Evolutionary conservation across 129 eudicot species (phyloP).

Genomic region (Apium graveolens): DNA sequence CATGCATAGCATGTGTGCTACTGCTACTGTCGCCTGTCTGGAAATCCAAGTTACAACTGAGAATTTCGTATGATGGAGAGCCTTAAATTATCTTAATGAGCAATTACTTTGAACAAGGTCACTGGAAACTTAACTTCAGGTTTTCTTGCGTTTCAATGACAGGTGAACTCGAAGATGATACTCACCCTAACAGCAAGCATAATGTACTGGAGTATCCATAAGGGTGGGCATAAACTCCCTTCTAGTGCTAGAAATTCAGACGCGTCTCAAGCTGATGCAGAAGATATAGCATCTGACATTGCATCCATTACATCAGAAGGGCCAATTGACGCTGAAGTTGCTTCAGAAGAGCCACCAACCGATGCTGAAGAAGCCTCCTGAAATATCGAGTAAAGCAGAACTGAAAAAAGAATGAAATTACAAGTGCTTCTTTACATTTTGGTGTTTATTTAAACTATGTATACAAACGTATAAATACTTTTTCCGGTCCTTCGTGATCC

Average conservation of each 20-base stretch:
- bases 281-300: no score
- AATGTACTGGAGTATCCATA: slow-evolving; percentile 86
- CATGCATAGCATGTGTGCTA: neutral
- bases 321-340: neutral
- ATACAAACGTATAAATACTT: neutral
- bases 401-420: slow-evolving; percentile 16
- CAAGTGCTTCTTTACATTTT: neutral
- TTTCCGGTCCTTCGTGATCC: neutral
- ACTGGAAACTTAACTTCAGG: neutral
- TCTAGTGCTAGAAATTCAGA: slow-evolving; percentile 27
- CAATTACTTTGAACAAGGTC: neutral
- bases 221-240: slow-evolving; percentile 20
- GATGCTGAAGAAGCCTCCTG: slow-evolving; percentile 8
- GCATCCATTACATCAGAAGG: neutral
- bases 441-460: neutral
- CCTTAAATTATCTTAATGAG: neutral
- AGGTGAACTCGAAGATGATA: slow-evolving; percentile 94
- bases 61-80: neutral
- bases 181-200: slow-evolving; percentile 79
- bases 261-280: slow-evolving; percentile 20
- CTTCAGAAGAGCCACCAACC: neutral
- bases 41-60: neutral
- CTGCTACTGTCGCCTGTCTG: neutral
- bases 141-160: slow-evolving; percentile 9
- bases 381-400: slow-evolving; percentile 10